Evolutionary conservation across 2,329 filamentous ascomycete species (phyloP).

Genomic region (Ustulina deusta): DNA sequence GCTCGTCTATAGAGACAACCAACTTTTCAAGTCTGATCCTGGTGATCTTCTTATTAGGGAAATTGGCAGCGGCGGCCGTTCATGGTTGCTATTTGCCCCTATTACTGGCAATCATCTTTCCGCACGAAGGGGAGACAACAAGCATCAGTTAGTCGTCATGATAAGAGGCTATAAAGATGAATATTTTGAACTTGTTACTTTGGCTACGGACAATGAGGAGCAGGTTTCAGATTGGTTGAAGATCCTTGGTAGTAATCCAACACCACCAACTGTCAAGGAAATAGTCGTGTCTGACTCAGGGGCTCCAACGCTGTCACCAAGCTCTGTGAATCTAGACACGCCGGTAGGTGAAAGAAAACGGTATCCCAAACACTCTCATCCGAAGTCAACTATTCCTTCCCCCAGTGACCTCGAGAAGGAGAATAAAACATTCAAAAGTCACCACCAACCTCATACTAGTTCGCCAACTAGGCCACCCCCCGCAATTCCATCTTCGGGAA

Average conservation of each 20-base stretch:
- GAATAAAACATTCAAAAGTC: constrained; percentile 53
- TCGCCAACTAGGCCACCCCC: constrained; percentile 48
- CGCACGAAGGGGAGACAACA: constrained; percentile 77
- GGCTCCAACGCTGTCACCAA: constrained; percentile 42
- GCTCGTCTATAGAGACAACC: constrained; percentile 84
- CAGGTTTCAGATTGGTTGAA: constrained; percentile 88
- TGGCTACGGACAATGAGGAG: constrained; percentile 80
- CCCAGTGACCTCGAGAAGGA: constrained; percentile 42
- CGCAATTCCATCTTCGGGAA: constrained; percentile 51
- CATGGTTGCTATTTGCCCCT: constrained; percentile 92
- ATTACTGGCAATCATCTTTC: constrained; percentile 80
- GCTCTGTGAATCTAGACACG: constrained; percentile 50
- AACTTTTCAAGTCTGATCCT: constrained; percentile 71
- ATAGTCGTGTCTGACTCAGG: constrained; percentile 48
- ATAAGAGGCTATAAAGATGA: constrained; percentile 78
- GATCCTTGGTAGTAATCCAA: constrained; percentile 71
- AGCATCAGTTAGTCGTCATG: constrained; percentile 85
- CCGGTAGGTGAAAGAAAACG: constrained; percentile 56
- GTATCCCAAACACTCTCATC: constrained; percentile 36
- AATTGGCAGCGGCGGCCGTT: constrained; percentile 77
- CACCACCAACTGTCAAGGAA: constrained; percentile 59
- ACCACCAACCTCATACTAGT: constrained; percentile 51
- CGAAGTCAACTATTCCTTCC: constrained; percentile 42
- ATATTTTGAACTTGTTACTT: constrained; percentile 87
- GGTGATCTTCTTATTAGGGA: constrained; percentile 95